phyloP scores from a whole-genome alignment of 257 asterid species.

The Nicotiana noctiflora region DNA sequence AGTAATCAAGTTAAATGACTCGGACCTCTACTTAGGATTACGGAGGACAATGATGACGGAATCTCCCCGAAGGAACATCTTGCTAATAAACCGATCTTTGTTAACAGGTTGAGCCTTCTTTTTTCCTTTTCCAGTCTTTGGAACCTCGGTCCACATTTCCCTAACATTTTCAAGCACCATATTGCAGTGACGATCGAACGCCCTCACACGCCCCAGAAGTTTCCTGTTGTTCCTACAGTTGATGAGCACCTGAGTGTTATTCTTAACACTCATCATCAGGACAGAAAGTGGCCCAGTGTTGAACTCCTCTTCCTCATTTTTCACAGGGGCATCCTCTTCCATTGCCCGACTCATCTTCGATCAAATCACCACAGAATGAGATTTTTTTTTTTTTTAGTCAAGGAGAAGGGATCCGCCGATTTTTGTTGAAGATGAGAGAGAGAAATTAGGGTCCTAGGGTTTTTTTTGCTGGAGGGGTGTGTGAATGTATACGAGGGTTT shows the following conservation, averaged over 20 bases:
- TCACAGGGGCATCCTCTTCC: slow-evolving; percentile 55
- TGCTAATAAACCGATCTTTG: slow-evolving; percentile 31
- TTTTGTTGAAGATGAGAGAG: too few relatives aligned
- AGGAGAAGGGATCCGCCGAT: too few relatives aligned
- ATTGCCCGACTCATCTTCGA: slow-evolving; percentile 42
- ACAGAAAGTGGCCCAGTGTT: slow-evolving; percentile 23
- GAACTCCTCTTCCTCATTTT: slow-evolving; percentile 27
- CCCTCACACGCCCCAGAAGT: too few relatives aligned
- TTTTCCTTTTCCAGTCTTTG: slow-evolving; percentile 93
- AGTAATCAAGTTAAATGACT: too few relatives aligned
- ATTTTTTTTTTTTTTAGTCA: too few relatives aligned
- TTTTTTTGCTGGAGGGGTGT: too few relatives aligned
- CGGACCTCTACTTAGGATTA: slow-evolving; percentile 49
- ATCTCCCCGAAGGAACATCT: background rate
- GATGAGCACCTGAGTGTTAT: slow-evolving; percentile 76
- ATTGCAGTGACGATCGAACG: slow-evolving; percentile 45
- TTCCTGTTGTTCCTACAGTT: slow-evolving; percentile 17
- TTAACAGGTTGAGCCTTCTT: slow-evolving; percentile 86
- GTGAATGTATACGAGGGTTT: too few relatives aligned
- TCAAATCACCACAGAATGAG: too few relatives aligned
- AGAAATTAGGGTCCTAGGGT: too few relatives aligned
- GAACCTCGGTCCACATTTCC: slow-evolving; percentile 97
- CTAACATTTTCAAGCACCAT: slow-evolving; percentile 90
- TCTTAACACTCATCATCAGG: slow-evolving; percentile 64
- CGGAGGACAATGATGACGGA: slow-evolving; percentile 85